Conservation (phyloP, 2,329 filamentous ascomycete species). For the Colletotrichum sp. region DNA sequence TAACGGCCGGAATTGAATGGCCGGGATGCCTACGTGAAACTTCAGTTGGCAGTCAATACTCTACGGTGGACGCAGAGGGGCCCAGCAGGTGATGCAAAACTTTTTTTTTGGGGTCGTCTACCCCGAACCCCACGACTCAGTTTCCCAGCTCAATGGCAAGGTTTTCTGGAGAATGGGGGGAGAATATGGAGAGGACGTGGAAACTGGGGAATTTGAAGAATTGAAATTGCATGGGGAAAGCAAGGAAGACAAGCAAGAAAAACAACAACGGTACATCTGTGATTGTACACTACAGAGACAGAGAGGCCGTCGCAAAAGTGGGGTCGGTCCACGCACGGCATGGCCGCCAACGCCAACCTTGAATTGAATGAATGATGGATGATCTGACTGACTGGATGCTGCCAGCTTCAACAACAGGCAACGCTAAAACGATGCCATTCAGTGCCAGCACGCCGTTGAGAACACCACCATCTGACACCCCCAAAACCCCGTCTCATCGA, state of each 20-base stretch:
- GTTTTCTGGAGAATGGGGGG: conserved; percentile 14
- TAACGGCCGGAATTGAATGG: neutral
- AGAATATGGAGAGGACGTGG: conserved; percentile 3
- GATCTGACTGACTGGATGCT: neutral
- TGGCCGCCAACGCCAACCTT: neutral
- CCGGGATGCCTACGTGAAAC: neutral
- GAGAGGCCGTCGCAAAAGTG: neutral
- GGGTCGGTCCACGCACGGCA: neutral
- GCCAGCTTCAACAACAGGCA: neutral
- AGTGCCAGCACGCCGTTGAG: neutral
- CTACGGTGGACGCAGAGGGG: neutral
- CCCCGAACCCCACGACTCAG: conserved; percentile 1
- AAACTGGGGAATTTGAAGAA: neutral
- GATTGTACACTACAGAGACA: neutral
- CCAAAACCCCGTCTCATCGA: neutral
- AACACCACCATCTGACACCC: neutral
- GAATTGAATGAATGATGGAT: neutral
- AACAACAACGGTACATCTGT: neutral
- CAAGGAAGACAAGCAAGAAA: neutral
- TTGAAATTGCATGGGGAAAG: neutral
- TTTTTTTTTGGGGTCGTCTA: neutral
- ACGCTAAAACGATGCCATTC: neutral
- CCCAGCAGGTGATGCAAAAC: neutral
- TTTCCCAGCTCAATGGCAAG: neutral
- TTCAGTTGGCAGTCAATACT: neutral